Evolutionary conservation across 768 basidiomycete species (phyloP), one percentile per base, ranked within the genome.

Genomic region (Auricularia sp.): DNA sequence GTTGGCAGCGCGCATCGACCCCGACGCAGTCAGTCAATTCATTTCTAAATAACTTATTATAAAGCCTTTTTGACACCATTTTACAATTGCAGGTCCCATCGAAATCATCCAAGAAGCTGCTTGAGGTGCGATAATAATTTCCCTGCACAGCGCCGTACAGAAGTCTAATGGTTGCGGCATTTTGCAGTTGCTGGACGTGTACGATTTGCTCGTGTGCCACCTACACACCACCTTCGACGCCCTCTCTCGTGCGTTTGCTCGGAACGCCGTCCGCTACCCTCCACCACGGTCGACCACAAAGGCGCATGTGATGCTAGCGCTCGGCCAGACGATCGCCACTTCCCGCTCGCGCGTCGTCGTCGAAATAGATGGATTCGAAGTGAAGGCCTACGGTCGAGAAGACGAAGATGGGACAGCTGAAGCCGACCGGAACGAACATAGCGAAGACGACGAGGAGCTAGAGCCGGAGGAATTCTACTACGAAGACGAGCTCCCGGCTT

Each of bases 181-280:
- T 18, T 18, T 51, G 47, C 42, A 66, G 66, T 53, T 66, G 36
- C 72, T 91, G 14, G 74, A 79, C 3, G 83, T 88, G 7, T 86
- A 84, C 62, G 90, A 91, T 70, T 86, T 83, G 0, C 80, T 92
- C 21, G 75, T 84, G 0, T 91, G 87, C 1, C 90, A 92, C 73
- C 76, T 91, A 12, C 78, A 81, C 62, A 88, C 88, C 0, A 90
- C 90, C 0, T 91, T 91, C 71, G 79, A 83, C 8, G 82, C 87
- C 0, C 77, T 92, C 4, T 87, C 89, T 1, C 85, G 84, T 0
- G 86, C 90, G 0, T 75, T 89, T 21, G 85, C 87, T 7, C 51
- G 47, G 11, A 36, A 39, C 3, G 64, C 54, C 7, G 61, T 58
- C 34, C 1, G 33, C 44, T 12, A 33, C 8, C 21, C 56, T 61